Percentiles rank a stretch among this genome's conserved stretches.
These are phyloP conservation scores for Aureobasidium melanogenum DNA, from an alignment of 2,329 filamentous ascomycete genomes.

Conservation along the genomic window DNA sequence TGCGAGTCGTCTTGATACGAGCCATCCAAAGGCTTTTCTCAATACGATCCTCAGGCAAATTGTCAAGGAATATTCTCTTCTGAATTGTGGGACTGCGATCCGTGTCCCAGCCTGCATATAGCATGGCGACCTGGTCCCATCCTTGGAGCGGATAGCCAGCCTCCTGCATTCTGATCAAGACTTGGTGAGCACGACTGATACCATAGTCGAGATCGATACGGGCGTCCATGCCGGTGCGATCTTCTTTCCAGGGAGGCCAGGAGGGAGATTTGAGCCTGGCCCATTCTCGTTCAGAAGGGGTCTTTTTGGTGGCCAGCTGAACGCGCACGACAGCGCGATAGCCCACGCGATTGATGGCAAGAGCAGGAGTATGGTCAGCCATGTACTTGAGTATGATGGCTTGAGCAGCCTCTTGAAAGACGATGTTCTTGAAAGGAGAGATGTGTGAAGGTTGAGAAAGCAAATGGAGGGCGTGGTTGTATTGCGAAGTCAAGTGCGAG, in stretches of 20 bases:
- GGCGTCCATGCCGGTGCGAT: constrained; percentile 52
- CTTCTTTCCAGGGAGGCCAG: constrained; percentile 59
- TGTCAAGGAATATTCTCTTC: constrained; percentile 36
- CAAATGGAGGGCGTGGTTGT: constrained; percentile 39
- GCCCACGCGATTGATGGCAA: constrained; percentile 48
- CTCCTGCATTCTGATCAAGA: constrained; percentile 48
- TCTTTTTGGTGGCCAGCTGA: constrained; percentile 52
- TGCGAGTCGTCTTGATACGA: constrained; percentile 51
- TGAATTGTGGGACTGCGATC: constrained; percentile 57
- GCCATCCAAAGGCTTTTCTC: constrained; percentile 42
- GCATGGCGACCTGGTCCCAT: constrained; percentile 46
- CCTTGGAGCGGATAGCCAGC: constrained; percentile 45
- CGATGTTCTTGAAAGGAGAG: constrained; percentile 40
- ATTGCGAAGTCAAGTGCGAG: neutral
- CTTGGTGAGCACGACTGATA: constrained; percentile 46
- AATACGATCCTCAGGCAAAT: neutral
- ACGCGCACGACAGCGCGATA: constrained; percentile 48
- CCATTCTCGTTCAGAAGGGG: constrained; percentile 46
- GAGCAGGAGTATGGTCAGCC: constrained; percentile 43
- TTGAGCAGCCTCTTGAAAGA: constrained; percentile 48
- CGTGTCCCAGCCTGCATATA: constrained; percentile 54
- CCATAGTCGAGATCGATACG: constrained; percentile 48
- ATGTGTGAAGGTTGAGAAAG: constrained; percentile 40
- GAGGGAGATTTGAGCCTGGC: constrained; percentile 50
- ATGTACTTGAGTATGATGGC: constrained; percentile 50